Conservation (phyloP, 23 red algal genomes). For the Gracilaria domingensis region DNA sequence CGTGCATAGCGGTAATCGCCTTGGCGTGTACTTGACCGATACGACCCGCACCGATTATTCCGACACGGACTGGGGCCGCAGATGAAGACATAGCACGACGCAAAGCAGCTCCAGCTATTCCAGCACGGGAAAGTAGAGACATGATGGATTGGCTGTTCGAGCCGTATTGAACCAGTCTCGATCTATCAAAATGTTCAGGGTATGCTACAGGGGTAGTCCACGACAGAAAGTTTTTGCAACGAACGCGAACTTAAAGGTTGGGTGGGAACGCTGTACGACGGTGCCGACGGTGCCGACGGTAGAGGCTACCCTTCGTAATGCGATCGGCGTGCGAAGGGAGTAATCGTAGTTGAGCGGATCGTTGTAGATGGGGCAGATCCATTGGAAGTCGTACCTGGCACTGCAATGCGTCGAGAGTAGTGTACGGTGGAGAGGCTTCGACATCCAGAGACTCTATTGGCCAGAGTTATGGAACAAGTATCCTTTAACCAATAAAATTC, state of each 20-base stretch:
- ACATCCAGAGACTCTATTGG: not conserved
- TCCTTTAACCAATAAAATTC: not conserved
- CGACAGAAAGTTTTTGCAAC: too few relatives aligned
- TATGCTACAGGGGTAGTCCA: too few relatives aligned
- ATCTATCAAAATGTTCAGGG: not conserved
- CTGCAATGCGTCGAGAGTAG: not conserved
- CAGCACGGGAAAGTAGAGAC: slow-evolving; percentile 31
- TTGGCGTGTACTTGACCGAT: slow-evolving; percentile 98
- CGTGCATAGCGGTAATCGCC: slow-evolving; percentile 79
- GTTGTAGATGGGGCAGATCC: too few relatives aligned
- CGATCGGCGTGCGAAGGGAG: too few relatives aligned
- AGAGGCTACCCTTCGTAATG: too few relatives aligned
- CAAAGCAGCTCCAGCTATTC: slow-evolving; percentile 11
- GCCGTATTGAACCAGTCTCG: not conserved
- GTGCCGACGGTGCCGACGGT: too few relatives aligned
- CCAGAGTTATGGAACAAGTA: not conserved
- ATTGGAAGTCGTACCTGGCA: too few relatives aligned
- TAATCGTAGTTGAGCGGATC: too few relatives aligned
- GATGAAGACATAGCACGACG: slow-evolving; percentile 52
- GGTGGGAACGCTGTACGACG: not conserved
- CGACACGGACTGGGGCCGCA: slow-evolving; percentile 60
- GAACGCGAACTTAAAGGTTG: not conserved
- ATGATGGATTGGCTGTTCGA: not conserved
- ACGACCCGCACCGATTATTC: slow-evolving; percentile 93
- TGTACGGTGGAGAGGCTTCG: slow-evolving; percentile 2